A percentile compares a stretch with the other conserved stretches of the same genome.
These are phyloP conservation scores for Adansonia grandidieri DNA, from an alignment of 441 rosid species.

Conservation along the genomic window DNA sequence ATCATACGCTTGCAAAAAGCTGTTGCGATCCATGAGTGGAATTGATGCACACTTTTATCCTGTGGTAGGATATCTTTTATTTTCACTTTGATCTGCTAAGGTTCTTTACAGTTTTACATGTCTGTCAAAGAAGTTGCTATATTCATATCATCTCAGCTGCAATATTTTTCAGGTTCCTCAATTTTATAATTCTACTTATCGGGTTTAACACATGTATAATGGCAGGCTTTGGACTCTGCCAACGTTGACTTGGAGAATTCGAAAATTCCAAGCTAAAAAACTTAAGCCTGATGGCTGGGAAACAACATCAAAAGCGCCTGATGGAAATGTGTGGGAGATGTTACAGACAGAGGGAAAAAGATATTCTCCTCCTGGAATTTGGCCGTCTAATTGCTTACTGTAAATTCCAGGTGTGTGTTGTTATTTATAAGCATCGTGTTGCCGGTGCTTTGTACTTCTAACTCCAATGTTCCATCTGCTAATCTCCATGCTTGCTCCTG, in stretches of 20 bases:
- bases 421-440: background rate
- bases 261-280: constrained; percentile 60
- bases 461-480: background rate
- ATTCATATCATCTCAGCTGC: background rate
- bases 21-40: background rate
- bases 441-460: background rate
- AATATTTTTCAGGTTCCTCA: background rate
- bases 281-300: constrained; percentile 96
- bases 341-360: constrained; percentile 84
- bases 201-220: constrained; percentile 4
- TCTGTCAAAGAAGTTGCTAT: background rate
- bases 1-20: background rate
- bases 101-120: background rate
- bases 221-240: constrained; percentile 72
- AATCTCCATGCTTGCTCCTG: background rate
- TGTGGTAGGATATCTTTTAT: background rate
- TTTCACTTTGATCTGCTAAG: background rate
- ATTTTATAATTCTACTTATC: background rate
- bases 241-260: constrained; percentile 62
- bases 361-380: constrained; percentile 88
- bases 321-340: constrained; percentile 92
- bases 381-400: constrained; percentile 82
- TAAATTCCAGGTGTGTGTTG: constrained; percentile 74
- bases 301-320: constrained; percentile 75
- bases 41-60: background rate